Base-by-base conservation (phyloP, 441 rosid genomes). In the Pelargonium citronellum region DNA sequence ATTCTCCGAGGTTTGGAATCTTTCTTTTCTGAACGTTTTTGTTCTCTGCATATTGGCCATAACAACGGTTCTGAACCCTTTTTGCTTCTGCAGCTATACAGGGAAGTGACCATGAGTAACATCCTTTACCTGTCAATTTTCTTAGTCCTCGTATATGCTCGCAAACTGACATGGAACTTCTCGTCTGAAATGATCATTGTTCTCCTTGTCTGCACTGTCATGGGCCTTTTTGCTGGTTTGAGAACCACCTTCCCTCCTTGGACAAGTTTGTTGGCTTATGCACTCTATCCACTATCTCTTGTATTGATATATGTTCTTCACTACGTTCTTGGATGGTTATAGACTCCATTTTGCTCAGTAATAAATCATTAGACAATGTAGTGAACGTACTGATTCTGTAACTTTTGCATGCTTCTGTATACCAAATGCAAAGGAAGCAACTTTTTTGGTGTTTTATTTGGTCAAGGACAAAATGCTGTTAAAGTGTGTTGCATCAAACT, bases 181-280 rank as follows among this genome's bases (percentile, higher is more conserved):
- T 55, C 62, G 4, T 17, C 16, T 9, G 62, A 17, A 55, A 16
- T 17, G 24, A 55, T 6, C 22, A 7, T 55, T 8, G 62, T 55
- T 17, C 22, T 55, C 10, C 22, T 55, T 17, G 62, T 55, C 19
- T 55, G 62, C 62, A 17, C 8, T 20, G 24, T 17, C 62, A 16
- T 55, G 62, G 62, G 62, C 8, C 22, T 17, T 55, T 55, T 55
- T 55, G 62, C 62, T 55, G 62, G 62, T 16, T 55, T 7, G 62
- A 55, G 62, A 17, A 55, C 62, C 22, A 55, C 62, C 62, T 55
- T 55, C 62, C 27, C 62, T 55, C 62, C 20, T 5, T 55, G 62
- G 62, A 55, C 62, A 55, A 4, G 62, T 16, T 55, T 55, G 22
- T 8, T 55, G 22, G 62, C 62, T 16, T 55, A 55, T 55, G 1